These are phyloP conservation scores for Umbelopsis vinacea DNA, from an alignment of 192 early-diverging fungal genomes.

Conservation along the genomic window DNA sequence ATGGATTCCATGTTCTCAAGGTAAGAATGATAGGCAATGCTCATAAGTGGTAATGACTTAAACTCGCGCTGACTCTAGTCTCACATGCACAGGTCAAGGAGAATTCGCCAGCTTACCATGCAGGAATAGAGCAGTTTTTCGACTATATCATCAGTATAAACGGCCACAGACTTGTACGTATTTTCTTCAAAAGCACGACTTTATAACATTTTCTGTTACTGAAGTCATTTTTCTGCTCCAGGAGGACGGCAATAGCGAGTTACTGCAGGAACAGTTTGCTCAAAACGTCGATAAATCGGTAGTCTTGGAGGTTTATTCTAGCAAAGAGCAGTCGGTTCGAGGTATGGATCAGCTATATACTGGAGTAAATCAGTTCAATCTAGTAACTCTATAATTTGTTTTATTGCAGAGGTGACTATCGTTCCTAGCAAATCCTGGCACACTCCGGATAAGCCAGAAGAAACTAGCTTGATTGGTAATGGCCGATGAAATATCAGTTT, in stretches of 20 bases:
- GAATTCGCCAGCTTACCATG: conserved; percentile 66
- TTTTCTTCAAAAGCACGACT: neutral
- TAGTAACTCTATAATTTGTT: neutral
- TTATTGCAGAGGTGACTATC: conserved; percentile 33
- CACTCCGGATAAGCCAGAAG: conserved; percentile 31
- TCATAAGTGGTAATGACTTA: neutral
- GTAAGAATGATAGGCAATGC: conserved; percentile 33
- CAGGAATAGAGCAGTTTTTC: conserved; percentile 75
- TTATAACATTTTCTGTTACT: neutral
- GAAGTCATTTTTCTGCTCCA: neutral
- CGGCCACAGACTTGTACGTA: conserved; percentile 29
- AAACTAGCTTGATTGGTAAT: conserved; percentile 46
- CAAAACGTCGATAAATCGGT: conserved; percentile 51
- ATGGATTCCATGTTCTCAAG: conserved; percentile 73
- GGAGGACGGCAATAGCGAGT: conserved; percentile 42
- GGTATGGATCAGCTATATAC: conserved; percentile 23
- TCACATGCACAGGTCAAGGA: conserved; percentile 58
- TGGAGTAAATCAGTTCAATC: neutral
- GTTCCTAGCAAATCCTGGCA: conserved; percentile 40
- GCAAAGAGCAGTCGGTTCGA: conserved; percentile 59
- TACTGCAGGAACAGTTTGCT: conserved; percentile 49
- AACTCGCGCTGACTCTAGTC: no score
- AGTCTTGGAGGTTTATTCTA: conserved; percentile 59
- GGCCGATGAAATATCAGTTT: neutral
- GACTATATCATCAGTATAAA: conserved; percentile 73